Conservation (phyloP, 2,329 filamentous ascomycete genomes). For the Plenodomus tracheiphilus region DNA sequence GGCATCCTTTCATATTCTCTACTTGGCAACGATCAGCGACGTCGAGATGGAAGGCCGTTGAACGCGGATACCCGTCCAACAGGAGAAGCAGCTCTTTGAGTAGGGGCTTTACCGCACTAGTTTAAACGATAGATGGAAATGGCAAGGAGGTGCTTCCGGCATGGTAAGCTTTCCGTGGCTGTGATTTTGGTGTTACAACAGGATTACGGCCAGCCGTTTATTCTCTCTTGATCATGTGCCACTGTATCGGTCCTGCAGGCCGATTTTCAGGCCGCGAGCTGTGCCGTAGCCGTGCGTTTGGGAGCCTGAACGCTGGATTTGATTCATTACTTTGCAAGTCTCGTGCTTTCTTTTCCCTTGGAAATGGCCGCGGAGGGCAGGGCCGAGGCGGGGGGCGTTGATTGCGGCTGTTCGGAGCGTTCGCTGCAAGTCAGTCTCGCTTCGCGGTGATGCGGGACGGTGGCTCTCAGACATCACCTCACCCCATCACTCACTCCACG, state of each 20-base stretch:
- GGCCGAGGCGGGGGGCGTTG: not conserved
- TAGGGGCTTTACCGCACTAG: constrained; percentile 16
- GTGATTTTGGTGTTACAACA: constrained; percentile 17
- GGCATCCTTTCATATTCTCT: not conserved
- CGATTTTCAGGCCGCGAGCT: constrained; percentile 10
- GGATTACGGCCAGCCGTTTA: constrained; percentile 8
- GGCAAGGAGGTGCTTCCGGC: constrained; percentile 13
- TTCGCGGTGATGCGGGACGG: not conserved
- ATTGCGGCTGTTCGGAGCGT: constrained; percentile 5
- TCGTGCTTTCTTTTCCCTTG: constrained; percentile 1
- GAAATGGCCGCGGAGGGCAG: not conserved
- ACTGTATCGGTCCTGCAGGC: constrained; percentile 11
- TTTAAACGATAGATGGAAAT: constrained; percentile 6
- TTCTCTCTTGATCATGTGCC: constrained; percentile 10
- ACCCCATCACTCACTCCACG: constrained; percentile 5
- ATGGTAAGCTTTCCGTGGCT: constrained; percentile 23
- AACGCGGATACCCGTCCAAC: constrained; percentile 7
- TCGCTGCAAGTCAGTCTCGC: not conserved
- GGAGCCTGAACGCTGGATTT: constrained; percentile 11
- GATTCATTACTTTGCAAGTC: constrained; percentile 8
- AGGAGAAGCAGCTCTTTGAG: constrained; percentile 4
- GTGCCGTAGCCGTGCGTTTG: constrained; percentile 10
- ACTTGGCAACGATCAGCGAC: not conserved
- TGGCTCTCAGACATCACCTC: not conserved
- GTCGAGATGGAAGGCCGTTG: not conserved